Conservation (phyloP, 257 asterid species). For the Solanum paucissectum region DNA sequence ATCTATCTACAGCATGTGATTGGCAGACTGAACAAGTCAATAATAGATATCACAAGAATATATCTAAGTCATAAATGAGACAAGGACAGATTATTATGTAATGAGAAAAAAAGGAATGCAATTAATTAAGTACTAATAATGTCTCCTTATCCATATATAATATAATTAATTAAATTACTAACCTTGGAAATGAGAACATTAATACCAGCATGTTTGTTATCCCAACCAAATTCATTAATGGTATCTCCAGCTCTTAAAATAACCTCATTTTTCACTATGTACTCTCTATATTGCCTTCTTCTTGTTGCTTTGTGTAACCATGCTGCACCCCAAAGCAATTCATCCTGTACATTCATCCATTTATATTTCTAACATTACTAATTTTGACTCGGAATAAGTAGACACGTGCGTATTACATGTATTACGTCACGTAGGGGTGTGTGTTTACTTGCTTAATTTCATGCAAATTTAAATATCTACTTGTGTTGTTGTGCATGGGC, state of each 20-base stretch:
- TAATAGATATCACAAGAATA: constrained; percentile 12
- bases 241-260: constrained; percentile 77
- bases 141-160: not conserved
- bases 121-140: not conserved
- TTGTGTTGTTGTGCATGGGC: too few species aligned
- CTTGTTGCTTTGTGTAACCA: constrained; percentile 94
- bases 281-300: constrained; percentile 54
- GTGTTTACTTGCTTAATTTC: too few species aligned
- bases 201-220: constrained; percentile 88
- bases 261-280: constrained; percentile 68
- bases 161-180: not conserved
- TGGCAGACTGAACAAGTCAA: constrained; percentile 3
- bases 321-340: constrained; percentile 84
- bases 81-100: not conserved
- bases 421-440: accelerated
- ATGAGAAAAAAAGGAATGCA: not conserved
- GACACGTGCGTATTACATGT: accelerated
- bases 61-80: not conserved
- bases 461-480: too few species aligned
- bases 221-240: constrained; percentile 93
- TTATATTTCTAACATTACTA: not conserved
- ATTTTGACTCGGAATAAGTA: not conserved
- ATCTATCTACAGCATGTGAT: constrained; percentile 20
- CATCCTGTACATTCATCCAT: constrained; percentile 31
- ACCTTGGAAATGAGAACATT: constrained; percentile 88